phyloP scores from a whole-genome alignment of 345 rosid species.

The Eutrema heterophyllum region DNA sequence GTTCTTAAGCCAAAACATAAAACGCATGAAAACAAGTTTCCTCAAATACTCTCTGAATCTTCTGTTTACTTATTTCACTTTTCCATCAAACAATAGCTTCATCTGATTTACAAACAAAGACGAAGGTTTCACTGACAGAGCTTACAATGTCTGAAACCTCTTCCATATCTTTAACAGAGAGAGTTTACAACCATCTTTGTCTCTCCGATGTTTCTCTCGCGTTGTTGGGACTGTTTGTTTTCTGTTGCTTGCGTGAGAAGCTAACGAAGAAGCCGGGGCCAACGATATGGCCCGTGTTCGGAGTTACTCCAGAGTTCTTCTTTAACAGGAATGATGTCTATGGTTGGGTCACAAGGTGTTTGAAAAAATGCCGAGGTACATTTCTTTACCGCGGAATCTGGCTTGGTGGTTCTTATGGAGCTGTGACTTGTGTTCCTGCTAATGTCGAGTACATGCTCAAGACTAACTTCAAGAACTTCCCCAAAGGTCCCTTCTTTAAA shows the following conservation, averaged over 20 bases:
- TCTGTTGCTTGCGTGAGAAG: conserved; percentile 45
- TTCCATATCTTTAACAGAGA: conserved; percentile 20
- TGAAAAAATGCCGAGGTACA: conserved; percentile 47
- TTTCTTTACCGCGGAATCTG: conserved; percentile 49
- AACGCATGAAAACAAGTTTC: not conserved
- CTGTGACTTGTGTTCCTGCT: conserved; percentile 49
- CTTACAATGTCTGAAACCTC: conserved; percentile 4
- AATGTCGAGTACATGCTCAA: conserved; percentile 61
- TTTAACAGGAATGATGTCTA: conserved; percentile 33
- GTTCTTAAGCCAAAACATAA: not conserved
- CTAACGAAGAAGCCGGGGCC: conserved; percentile 44
- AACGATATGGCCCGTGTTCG: conserved; percentile 68
- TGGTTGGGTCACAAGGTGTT: conserved; percentile 39
- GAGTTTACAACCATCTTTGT: conserved; percentile 24
- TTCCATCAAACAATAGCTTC: not conserved
- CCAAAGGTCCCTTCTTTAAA: conserved; percentile 52
- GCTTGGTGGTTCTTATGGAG: conserved; percentile 50
- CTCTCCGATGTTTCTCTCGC: conserved; percentile 42
- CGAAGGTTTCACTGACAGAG: not conserved
- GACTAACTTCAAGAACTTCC: conserved; percentile 67
- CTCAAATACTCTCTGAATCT: conserved; percentile 8
- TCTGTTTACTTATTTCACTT: not conserved
- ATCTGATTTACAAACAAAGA: not conserved
- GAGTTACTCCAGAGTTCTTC: conserved; percentile 45
- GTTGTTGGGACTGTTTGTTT: conserved; percentile 44